Conservation (phyloP, 108 stramenopile species). For the Parietichytrium sp. region DNA sequence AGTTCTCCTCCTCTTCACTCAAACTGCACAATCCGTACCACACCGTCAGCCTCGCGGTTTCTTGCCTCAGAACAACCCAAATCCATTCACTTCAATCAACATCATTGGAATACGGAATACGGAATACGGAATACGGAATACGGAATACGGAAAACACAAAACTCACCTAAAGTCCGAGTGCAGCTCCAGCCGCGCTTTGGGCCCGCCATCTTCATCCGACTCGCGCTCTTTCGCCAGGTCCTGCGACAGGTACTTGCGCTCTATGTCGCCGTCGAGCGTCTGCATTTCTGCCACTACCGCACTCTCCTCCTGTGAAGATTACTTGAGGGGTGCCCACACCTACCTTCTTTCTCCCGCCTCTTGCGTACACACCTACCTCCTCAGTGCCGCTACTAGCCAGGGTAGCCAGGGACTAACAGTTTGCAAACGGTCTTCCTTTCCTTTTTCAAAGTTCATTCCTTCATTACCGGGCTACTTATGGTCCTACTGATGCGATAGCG, state of each 20-base stretch:
- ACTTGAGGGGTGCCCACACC: too few species aligned
- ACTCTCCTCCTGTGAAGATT: too few species aligned
- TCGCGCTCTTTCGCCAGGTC: constrained; percentile 11
- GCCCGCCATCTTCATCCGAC: constrained; percentile 30
- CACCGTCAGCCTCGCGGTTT: not conserved
- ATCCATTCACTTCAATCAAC: not conserved
- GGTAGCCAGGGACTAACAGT: too few species aligned
- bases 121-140: not conserved
- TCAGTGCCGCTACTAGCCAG: too few species aligned
- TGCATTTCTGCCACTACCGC: too few species aligned
- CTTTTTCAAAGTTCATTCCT: too few species aligned
- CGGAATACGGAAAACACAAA: not conserved
- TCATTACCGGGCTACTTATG: too few species aligned
- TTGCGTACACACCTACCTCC: too few species aligned
- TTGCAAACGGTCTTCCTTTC: too few species aligned
- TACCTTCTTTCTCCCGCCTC: too few species aligned
- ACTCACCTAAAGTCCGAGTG: constrained; percentile 35
- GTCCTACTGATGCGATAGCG: too few species aligned
- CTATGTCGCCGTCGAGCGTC: constrained; percentile 33
- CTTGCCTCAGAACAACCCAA: not conserved
- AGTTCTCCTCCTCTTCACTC: constrained; percentile 29
- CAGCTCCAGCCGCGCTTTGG: constrained; percentile 8
- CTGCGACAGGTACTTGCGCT: constrained; percentile 19
- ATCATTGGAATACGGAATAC: not conserved
- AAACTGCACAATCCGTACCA: not conserved